phyloP scores from a whole-genome alignment of 2,329 filamentous ascomycete species.

The Aureobasidium sp. region DNA sequence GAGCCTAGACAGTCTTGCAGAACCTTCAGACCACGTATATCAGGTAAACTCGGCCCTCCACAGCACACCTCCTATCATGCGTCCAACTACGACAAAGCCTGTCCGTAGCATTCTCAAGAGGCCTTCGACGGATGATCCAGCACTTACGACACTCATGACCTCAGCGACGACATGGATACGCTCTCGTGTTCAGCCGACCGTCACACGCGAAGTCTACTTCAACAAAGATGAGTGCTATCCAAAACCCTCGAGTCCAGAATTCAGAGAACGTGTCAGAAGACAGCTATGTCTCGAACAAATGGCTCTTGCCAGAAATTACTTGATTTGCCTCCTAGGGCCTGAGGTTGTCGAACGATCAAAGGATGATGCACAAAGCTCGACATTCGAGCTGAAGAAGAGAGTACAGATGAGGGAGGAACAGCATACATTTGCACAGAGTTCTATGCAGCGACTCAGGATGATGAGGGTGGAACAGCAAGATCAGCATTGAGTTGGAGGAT shows the following conservation, averaged over 20 bases:
- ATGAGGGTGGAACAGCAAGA: neutral
- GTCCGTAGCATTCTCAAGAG: neutral
- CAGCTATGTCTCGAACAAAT: neutral
- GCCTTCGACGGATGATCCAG: neutral
- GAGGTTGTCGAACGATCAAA: neutral
- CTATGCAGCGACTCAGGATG: neutral
- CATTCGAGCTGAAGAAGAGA: neutral
- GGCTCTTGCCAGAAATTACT: neutral
- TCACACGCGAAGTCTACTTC: neutral
- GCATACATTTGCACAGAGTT: neutral
- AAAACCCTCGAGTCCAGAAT: neutral
- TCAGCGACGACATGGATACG: neutral
- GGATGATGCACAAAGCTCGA: neutral
- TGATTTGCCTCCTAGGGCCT: neutral
- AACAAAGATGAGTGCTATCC: neutral
- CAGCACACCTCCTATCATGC: neutral
- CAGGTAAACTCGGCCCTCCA: neutral
- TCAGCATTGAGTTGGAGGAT: neutral
- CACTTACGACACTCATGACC: neutral
- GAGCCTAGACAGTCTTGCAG: neutral
- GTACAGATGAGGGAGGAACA: neutral
- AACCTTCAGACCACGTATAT: neutral
- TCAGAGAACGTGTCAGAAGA: neutral
- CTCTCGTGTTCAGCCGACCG: neutral
- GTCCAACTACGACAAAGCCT: neutral